Evolutionary conservation across 257 asterid genomes (phyloP).

Genomic region (Solanum acaule): DNA sequence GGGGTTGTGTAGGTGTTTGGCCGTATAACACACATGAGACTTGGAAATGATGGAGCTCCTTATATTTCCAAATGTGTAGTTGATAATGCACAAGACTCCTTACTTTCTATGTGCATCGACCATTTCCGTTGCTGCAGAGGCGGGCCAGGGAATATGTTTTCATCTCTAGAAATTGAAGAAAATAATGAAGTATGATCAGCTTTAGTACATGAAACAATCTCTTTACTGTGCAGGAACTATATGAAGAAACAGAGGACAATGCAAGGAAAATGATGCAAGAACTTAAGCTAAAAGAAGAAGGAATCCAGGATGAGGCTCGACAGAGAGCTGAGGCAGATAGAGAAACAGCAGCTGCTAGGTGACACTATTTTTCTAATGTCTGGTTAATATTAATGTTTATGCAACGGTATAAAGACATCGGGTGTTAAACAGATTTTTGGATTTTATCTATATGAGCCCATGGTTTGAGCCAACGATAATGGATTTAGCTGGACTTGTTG

Average conservation of each 20-base stretch:
- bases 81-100: too few relatives aligned
- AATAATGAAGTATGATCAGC: neutral
- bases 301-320: constrained; percentile 8
- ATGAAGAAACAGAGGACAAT: constrained; percentile 3
- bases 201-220: neutral
- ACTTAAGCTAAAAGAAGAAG: constrained; percentile 6
- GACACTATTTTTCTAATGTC: neutral
- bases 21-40: too few relatives aligned
- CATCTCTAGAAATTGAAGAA: too few relatives aligned
- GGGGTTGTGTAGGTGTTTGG: too few relatives aligned
- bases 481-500: neutral
- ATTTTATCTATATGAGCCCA: neutral
- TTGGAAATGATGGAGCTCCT: too few relatives aligned
- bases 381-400: neutral
- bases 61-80: too few relatives aligned
- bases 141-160: too few relatives aligned
- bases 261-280: neutral
- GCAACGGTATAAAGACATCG: neutral
- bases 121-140: too few relatives aligned
- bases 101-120: too few relatives aligned
- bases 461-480: neutral
- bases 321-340: constrained; percentile 17
- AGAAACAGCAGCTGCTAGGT: constrained; percentile 19
- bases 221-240: neutral
- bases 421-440: neutral